Evolutionary conservation across 2,329 filamentous ascomycete genomes (phyloP).

Genomic region (Helicocarpus griseus): DNA sequence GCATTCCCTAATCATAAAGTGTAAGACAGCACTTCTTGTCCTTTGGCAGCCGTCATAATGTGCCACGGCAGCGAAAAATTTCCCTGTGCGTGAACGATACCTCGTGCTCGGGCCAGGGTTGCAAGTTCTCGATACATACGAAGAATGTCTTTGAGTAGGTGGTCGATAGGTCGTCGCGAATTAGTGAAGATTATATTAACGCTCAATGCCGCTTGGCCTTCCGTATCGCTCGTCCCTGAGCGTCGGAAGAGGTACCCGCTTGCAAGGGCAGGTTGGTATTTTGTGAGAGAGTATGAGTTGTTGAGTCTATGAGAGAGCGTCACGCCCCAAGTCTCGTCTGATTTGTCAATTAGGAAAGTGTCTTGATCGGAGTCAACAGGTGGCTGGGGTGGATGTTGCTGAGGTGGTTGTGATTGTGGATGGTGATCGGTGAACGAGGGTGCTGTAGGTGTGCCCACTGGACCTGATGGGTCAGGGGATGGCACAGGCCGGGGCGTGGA

Average conservation of each 20-base stretch:
- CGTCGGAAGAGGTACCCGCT: slow-evolving; percentile 40
- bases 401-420: slow-evolving; percentile 28
- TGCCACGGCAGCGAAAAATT: slow-evolving; percentile 38
- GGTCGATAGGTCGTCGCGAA: slow-evolving; percentile 19
- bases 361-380: slow-evolving; percentile 42
- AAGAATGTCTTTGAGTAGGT: slow-evolving; percentile 32
- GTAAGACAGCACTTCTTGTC: slow-evolving; percentile 33
- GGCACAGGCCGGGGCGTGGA: slow-evolving; percentile 30
- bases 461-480: slow-evolving; percentile 35
- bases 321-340: slow-evolving; percentile 52
- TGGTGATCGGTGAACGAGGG: slow-evolving; percentile 5
- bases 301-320: slow-evolving; percentile 43
- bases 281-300: slow-evolving; percentile 30
- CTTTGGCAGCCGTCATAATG: slow-evolving; percentile 35
- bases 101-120: slow-evolving; percentile 33
- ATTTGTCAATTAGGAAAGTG: slow-evolving; percentile 46
- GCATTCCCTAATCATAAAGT: slow-evolving; percentile 20
- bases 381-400: slow-evolving; percentile 21
- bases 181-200: slow-evolving; percentile 34
- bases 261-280: slow-evolving; percentile 33
- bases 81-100: slow-evolving; percentile 31
- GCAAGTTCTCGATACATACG: slow-evolving; percentile 37
- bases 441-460: slow-evolving; percentile 27
- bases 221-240: slow-evolving; percentile 30
- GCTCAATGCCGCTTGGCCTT: slow-evolving; percentile 31